Conservation (phyloP, 73 alveolate genomes). For the Stentor roeselii region DNA sequence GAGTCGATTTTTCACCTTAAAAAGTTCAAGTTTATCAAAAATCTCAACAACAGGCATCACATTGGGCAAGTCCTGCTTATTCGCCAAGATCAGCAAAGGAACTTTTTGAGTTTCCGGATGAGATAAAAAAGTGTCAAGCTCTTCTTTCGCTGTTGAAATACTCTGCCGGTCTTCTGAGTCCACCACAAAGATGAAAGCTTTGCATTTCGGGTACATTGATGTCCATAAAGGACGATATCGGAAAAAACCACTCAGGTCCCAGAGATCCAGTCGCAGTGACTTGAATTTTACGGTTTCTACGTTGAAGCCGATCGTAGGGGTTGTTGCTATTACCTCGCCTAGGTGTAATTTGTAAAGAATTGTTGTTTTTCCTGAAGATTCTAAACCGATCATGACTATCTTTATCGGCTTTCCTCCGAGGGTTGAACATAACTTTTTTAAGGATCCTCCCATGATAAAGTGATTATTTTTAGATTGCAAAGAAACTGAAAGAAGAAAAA, state of each 20-base stretch:
- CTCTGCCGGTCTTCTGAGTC: slow-evolving; percentile 95
- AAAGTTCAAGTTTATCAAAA: slow-evolving; percentile 54
- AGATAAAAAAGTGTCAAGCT: slow-evolving; percentile 64
- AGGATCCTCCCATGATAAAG: neutral
- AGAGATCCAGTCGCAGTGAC: neutral
- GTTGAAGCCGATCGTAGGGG: slow-evolving; percentile 61
- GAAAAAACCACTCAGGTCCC: slow-evolving; percentile 91
- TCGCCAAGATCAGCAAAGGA: slow-evolving; percentile 68
- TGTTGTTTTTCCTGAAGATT: slow-evolving; percentile 79
- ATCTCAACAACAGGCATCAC: neutral
- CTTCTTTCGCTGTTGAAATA: slow-evolving; percentile 95
- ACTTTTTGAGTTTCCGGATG: slow-evolving; percentile 56
- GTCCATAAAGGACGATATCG: slow-evolving; percentile 92
- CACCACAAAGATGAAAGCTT: slow-evolving; percentile 96
- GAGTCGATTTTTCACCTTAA: slow-evolving; percentile 72
- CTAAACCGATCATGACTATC: slow-evolving; percentile 70
- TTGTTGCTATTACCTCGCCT: slow-evolving; percentile 34
- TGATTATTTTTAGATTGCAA: too few species aligned
- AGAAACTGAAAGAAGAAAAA: too few species aligned
- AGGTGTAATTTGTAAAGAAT: slow-evolving; percentile 71
- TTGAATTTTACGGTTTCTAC: slow-evolving; percentile 40
- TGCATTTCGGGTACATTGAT: slow-evolving; percentile 91
- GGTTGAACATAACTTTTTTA: too few species aligned
- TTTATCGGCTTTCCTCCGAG: neutral
- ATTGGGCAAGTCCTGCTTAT: slow-evolving; percentile 21